Evolutionary conservation across 306 rosid genomes (phyloP), one percentile per base, ranked within the genome.

Genomic region (Elaeagnus macrophylla): DNA sequence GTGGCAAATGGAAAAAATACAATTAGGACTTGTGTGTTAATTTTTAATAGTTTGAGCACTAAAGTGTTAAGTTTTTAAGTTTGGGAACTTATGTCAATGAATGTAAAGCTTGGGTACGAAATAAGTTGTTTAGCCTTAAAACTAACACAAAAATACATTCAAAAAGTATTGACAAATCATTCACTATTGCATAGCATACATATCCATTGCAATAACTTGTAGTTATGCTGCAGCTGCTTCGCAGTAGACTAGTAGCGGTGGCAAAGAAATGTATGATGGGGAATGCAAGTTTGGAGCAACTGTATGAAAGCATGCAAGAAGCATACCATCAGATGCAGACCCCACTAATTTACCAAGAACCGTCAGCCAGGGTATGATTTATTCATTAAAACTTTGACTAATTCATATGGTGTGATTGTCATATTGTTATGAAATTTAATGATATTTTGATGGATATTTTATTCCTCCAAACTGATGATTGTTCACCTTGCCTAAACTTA

Each of bases 251-350:
- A 45, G 83, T 82, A 36, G 72, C 83, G 8, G 58, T 72, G 36
- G 91, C 90, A 39, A 69, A 57, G 61, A 73, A 57, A 44, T 73
- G 81, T 51, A 82, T 86, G 78, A 67, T 39, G 59, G 74, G 72
- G 18, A 71, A 77, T 54, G 76, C 75, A 62, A 77, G 79, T 74
- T 73, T 86, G 75, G 88, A 69, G 56, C 80, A 77, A 77, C 69
- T 86, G 42, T 86, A 79, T 66, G 83, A 54, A 68, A 78, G 80
- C 69, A 77, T 86, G 87, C 88, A 86, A 69, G 76, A 80, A 69
- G 81, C 91, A 60, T 82, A 79, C 57, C 65, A 78, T 75, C 77
- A 80, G 57, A 82, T 85, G 85, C 95, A 85, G 66, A 70, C 81
- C 52, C 90, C 95, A 51, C 75, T 70, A 48, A 16, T 38, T 65